Conservation (phyloP, 2,329 filamentous ascomycete genomes). For the Ustilaginoidea virens region DNA sequence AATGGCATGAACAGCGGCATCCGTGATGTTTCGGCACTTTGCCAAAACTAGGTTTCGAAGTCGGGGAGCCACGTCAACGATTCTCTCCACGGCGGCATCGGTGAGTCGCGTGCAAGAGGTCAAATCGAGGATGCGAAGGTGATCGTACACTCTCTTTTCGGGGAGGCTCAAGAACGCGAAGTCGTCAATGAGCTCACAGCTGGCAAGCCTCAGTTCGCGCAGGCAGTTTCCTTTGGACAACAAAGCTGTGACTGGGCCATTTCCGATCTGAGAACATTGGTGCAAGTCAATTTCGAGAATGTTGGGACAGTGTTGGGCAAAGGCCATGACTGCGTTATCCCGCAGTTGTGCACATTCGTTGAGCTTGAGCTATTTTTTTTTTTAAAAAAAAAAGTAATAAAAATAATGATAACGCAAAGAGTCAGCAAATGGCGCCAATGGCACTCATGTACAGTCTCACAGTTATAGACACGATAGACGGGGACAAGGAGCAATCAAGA, state of each 20-base stretch:
- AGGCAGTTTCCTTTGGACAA: conserved; percentile 65
- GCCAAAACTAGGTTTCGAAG: conserved; percentile 85
- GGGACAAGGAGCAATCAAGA: neutral
- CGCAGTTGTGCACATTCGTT: conserved; percentile 82
- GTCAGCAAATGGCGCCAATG: too few relatives aligned
- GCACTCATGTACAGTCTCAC: too few relatives aligned
- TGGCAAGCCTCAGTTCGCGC: conserved; percentile 77
- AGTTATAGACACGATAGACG: too few relatives aligned
- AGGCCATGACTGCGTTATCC: conserved; percentile 67
- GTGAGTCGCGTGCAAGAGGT: conserved; percentile 76
- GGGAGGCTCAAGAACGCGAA: conserved; percentile 74
- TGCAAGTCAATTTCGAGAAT: conserved; percentile 95
- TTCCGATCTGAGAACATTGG: conserved; percentile 66
- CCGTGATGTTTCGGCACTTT: conserved; percentile 88
- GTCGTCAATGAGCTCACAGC: conserved; percentile 74
- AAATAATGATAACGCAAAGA: too few relatives aligned
- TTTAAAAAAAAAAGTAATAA: too few relatives aligned
- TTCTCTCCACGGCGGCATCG: conserved; percentile 76
- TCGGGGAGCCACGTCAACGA: conserved; percentile 72
- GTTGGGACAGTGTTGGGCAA: conserved; percentile 77
- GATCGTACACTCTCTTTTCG: conserved; percentile 52
- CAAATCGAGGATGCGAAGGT: conserved; percentile 81
- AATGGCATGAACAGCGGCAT: conserved; percentile 75
- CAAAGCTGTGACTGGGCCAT: conserved; percentile 68
- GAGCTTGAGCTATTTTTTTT: conserved; percentile 57